Evolutionary conservation across 208 protist genomes (phyloP), one percentile per base, ranked within the genome.

Genomic region (Crithidia fasciculata): DNA sequence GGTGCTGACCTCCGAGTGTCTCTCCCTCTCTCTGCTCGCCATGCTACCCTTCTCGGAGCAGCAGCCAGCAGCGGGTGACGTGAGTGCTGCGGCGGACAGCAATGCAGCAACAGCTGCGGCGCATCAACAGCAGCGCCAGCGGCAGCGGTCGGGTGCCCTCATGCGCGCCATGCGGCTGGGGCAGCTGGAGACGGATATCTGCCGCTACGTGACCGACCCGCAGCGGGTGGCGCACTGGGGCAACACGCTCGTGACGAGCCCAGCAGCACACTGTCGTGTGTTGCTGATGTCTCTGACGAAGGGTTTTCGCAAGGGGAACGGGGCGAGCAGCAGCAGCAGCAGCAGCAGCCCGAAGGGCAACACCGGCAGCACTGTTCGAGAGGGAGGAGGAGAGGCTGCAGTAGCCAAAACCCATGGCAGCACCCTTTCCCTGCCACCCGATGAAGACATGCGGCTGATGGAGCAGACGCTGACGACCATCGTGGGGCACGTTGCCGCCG

Each of bases 1-100:
- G 76, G 67, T 68, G 52, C 63, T 66, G 69, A 78, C 76, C 67
- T 86, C 58, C 16, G 71, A 80, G 49, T 80, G 74, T 63, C 54
- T 80, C 39, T 74, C 61, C 28, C 60, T 80, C 12, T 74, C 74
- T 5, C 39, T 80, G 45, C 36, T 80, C 45, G 67, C 68, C 39
- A 71, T 80, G 61, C 53, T 80, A 36, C 74, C 74, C 44, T 80
- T 80, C 56, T 71, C 65, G 6, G 74, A 74, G 18, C 74, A 60
- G 9, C 74, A 40, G n/a, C 47, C 49, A 55, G 39, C 56, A 9
- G n/a, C 47, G 28, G 1, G 28, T 28, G 28, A 28, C 28, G 28
- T 28, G 28, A 28, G 28, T 28, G 28, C 28, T 28, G 44, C 7
- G 36, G 39, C 36, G 8, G 60, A 53, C 41, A 16, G 4, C 43